Conservation (phyloP, 139 green algal genomes). For the Spirogloea muscicola region DNA sequence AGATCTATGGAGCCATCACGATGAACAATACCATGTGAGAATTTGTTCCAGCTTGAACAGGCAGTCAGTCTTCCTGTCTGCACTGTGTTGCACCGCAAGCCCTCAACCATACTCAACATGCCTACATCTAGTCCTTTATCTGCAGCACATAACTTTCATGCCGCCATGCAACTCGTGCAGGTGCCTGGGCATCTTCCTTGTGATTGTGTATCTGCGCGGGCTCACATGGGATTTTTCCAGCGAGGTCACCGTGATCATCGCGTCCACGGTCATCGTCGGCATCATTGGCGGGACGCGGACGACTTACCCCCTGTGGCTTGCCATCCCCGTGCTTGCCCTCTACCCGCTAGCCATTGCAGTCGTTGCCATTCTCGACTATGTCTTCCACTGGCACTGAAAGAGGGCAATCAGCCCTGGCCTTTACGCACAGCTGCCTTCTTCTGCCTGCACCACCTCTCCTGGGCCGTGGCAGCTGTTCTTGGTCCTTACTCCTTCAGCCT, state of each 20-base stretch:
- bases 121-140: too few relatives aligned
- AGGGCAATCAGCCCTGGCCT: too few relatives aligned
- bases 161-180: too few relatives aligned
- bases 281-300: conserved; percentile 32
- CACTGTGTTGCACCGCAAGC: too few relatives aligned
- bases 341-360: conserved; percentile 31
- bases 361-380: conserved; percentile 21
- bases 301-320: conserved; percentile 51
- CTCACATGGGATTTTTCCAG: conserved; percentile 60
- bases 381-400: conserved; percentile 29
- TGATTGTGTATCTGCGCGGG: conserved; percentile 52
- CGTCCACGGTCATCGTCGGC: conserved; percentile 39
- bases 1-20: conserved; percentile 62
- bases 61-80: too few relatives aligned
- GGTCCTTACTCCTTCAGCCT: too few relatives aligned
- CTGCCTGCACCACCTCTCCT: too few relatives aligned
- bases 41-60: too few relatives aligned
- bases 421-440: too few relatives aligned
- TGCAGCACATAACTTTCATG: too few relatives aligned
- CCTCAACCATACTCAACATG: too few relatives aligned
- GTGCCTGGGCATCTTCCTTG: conserved; percentile 64
- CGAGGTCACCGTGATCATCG: conserved; percentile 50
- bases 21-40: conserved; percentile 67
- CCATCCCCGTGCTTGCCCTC: conserved; percentile 43
- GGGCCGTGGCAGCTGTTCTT: too few relatives aligned